Percentiles rank a stretch among this genome's conserved stretches.
phyloP scores from a whole-genome alignment of 2,329 filamentous ascomycete species.

The Paraconiothyrium brasiliense region DNA sequence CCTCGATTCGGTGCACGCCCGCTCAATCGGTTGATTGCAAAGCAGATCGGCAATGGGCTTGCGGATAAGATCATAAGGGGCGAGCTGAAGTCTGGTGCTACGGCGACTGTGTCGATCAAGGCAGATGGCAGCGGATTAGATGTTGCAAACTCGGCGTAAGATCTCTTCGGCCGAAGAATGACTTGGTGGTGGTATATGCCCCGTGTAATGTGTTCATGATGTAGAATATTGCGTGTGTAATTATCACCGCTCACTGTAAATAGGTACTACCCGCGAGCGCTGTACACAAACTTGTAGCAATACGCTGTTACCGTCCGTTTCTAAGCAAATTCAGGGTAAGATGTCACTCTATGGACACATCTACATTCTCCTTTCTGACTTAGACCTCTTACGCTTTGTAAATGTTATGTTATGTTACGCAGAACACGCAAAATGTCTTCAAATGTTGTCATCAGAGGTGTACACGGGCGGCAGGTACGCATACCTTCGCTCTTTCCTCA shows the following conservation, averaged over 20 bases:
- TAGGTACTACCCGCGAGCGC: background rate
- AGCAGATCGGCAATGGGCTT: conserved; percentile 86
- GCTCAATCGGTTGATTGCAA: conserved; percentile 88
- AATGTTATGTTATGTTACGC: background rate
- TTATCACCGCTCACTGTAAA: conserved; percentile 13
- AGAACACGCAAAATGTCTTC: too few species aligned
- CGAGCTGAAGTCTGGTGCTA: conserved; percentile 77
- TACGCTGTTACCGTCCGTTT: background rate
- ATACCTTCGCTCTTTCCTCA: conserved; percentile 30
- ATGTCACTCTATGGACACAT: background rate
- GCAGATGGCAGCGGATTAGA: conserved; percentile 53
- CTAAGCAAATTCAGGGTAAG: background rate
- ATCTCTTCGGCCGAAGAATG: background rate
- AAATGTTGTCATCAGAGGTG: background rate
- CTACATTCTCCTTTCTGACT: background rate
- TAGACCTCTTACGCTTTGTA: background rate
- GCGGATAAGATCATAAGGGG: conserved; percentile 94
- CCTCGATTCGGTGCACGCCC: conserved; percentile 90
- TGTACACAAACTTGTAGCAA: conserved; percentile 1
- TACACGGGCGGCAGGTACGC: conserved; percentile 25
- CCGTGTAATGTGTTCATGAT: conserved; percentile 1
- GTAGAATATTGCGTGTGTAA: conserved; percentile 7
- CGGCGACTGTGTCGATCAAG: conserved; percentile 74
- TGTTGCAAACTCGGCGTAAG: conserved; percentile 23
- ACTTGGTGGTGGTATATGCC: background rate